Percentiles rank a stretch among this genome's conserved stretches.
These are phyloP conservation scores for Sungouiella blattae DNA, from an alignment of 805 yeast species.

Conservation along the genomic window DNA sequence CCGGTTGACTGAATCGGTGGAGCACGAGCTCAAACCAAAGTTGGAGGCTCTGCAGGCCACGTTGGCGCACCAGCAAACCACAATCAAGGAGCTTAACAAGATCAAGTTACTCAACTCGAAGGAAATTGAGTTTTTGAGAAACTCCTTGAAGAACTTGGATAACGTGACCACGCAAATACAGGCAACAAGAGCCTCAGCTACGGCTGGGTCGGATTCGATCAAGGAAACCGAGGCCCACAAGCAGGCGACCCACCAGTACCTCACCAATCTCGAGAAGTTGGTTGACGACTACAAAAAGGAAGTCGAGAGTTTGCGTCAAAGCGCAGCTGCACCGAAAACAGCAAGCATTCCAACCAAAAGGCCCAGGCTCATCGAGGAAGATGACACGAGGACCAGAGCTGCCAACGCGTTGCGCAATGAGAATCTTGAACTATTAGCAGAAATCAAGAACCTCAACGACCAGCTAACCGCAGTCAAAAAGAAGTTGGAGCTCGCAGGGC, in stretches of 20 bases:
- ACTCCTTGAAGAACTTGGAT: slow-evolving; percentile 52
- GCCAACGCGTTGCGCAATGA: slow-evolving; percentile 37
- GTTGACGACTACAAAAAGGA: slow-evolving; percentile 56
- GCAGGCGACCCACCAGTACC: slow-evolving; percentile 31
- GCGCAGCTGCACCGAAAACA: slow-evolving; percentile 6
- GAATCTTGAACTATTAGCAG: slow-evolving; percentile 35
- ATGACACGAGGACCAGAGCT: slow-evolving; percentile 5
- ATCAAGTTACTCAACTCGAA: slow-evolving; percentile 51
- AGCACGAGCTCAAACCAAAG: slow-evolving; percentile 12
- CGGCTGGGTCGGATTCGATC: slow-evolving; percentile 10
- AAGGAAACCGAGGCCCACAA: slow-evolving; percentile 12
- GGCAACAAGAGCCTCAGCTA: slow-evolving; percentile 1
- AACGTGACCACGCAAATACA: slow-evolving; percentile 18
- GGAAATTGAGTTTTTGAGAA: slow-evolving; percentile 57
- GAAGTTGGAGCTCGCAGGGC: slow-evolving; percentile 26
- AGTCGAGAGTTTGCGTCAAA: slow-evolving; percentile 41
- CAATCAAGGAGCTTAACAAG: slow-evolving; percentile 41
- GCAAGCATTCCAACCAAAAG: slow-evolving; percentile 22
- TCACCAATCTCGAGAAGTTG: slow-evolving; percentile 42
- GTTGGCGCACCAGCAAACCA: slow-evolving; percentile 11
- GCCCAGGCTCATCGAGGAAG: slow-evolving; percentile 22
- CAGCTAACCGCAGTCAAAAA: slow-evolving; percentile 33
- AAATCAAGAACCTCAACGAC: slow-evolving; percentile 33
- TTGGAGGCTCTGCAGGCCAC: slow-evolving; percentile 12
- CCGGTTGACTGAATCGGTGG: slow-evolving; percentile 2